Evolutionary conservation across 2,329 filamentous ascomycete genomes (phyloP).

Genomic region (Fusarium ambrosium): DNA sequence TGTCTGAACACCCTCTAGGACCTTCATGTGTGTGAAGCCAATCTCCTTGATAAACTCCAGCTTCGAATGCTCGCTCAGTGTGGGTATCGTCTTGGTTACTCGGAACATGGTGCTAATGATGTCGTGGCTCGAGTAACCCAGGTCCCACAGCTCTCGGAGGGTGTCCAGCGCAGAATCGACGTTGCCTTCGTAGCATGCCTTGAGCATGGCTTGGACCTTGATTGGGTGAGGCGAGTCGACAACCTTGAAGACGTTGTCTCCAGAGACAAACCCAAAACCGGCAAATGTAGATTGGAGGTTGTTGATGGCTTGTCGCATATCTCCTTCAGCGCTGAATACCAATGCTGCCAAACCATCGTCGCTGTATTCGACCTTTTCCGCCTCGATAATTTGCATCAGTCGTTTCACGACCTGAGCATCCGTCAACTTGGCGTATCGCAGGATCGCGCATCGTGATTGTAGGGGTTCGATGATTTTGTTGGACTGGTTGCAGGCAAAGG

Average conservation of each 20-base stretch:
- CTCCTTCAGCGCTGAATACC: conserved; percentile 96
- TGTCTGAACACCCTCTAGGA: conserved; percentile 97
- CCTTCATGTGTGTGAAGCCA: conserved; percentile 99
- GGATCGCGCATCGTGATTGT: conserved; percentile 94
- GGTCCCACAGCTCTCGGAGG: conserved; percentile 90
- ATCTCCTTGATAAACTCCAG: conserved; percentile 99
- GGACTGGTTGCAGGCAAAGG: conserved; percentile 97
- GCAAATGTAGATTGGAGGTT: conserved; percentile 94
- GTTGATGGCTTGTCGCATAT: conserved; percentile 99
- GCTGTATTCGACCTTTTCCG: conserved; percentile 89
- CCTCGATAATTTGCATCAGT: conserved; percentile 90
- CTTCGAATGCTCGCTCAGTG: conserved; percentile 93
- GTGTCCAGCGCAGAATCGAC: conserved; percentile 89
- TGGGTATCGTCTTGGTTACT: conserved; percentile 95
- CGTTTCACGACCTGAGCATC: conserved; percentile 94
- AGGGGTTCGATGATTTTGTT: conserved; percentile 99
- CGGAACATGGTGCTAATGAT: conserved; percentile 99
- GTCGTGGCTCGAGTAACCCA: conserved; percentile 98
- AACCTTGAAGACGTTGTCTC: conserved; percentile 97
- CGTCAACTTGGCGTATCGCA: conserved; percentile 92
- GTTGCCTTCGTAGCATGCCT: conserved; percentile 93
- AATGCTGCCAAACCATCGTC: conserved; percentile 96
- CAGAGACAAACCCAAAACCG: conserved; percentile 96
- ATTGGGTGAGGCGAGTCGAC: conserved; percentile 97
- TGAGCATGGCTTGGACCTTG: conserved; percentile 98